Evolutionary conservation across 2,329 filamentous ascomycete genomes (phyloP), one percentile per base, ranked within the genome.

Genomic region (Aureobasidium namibiae): DNA sequence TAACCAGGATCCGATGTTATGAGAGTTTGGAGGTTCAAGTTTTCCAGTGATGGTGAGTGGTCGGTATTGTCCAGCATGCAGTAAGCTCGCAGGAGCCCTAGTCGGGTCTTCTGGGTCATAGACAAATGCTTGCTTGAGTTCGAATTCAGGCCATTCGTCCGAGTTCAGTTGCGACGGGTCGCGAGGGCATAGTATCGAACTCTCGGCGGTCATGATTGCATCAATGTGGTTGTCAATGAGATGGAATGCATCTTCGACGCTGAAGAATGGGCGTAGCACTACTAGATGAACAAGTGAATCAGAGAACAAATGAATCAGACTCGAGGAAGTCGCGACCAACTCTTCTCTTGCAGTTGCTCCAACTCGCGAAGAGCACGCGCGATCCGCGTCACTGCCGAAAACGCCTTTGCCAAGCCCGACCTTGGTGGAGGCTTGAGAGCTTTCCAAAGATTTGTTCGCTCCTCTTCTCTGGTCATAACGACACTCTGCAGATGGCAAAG

Each of bases 1-100:
- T 13, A 66, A 39, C 45, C 60, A 53, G 24, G 68, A 62, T 50
- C 68, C 63, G 16, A 62, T 39, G 44, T 73, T 69, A 3, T 80
- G 76, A 10, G 68, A 69, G 42, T 76, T 67, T 29, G 79, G 77
- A 3, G 82, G 71, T 56, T 83, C 75, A 16, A 89, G 73, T 39
- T 74, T 73, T 14, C 87, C 88, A 14, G 80, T 79, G 13, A 90
- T 75, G 7, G 79, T 78, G 59, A 87, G 80, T 0, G 86, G 86
- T 0, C 83, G 82, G 44, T 82, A 75, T 0, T 80, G 70, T 64
- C 82, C 80, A 2, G 86, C 82, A 48, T 82, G 71, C 4, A 90
- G 76, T 5, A 87, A 78, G 66, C 82, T 88, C 29, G 80, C 81
- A 3, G 82, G 68, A 38, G 66, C 65, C 9, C 68, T 68, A n/a